Evolutionary conservation across 2,329 filamentous ascomycete genomes (phyloP).

Genomic region (Fusarium sp.): DNA sequence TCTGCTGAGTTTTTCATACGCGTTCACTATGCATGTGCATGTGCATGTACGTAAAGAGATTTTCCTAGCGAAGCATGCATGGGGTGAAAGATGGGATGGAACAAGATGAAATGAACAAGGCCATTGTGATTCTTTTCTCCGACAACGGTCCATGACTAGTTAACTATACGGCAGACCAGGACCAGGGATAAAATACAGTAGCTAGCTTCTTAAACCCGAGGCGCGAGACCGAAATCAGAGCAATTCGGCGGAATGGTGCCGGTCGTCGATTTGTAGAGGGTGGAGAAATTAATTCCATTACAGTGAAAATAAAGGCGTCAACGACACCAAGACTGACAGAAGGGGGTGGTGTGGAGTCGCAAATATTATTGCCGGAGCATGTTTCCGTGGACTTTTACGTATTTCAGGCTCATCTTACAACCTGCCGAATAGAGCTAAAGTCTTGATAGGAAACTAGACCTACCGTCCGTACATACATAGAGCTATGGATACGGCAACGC

Average conservation of each 20-base stretch:
- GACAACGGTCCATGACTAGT: slow-evolving; percentile 37
- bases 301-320: slow-evolving; percentile 31
- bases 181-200: slow-evolving; percentile 3
- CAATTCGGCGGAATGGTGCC: slow-evolving; percentile 33
- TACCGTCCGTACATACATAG: neutral
- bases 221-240: slow-evolving; percentile 26
- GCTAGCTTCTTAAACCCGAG: slow-evolving; percentile 15
- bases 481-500: neutral
- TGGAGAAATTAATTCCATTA: slow-evolving; percentile 35
- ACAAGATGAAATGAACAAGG: slow-evolving; percentile 8
- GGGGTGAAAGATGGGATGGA: neutral
- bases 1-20: neutral
- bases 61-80: slow-evolving; percentile 4
- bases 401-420: slow-evolving; percentile 9
- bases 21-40: slow-evolving; percentile 8
- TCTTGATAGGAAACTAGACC: neutral
- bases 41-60: neutral
- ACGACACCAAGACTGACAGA: slow-evolving; percentile 18
- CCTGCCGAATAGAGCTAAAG: neutral
- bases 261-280: slow-evolving; percentile 20
- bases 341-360: slow-evolving; percentile 33
- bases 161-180: neutral
- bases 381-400: slow-evolving; percentile 39
- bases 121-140: slow-evolving; percentile 11
- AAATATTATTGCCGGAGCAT: slow-evolving; percentile 41